These are phyloP conservation scores for Dothideomycetes sp. DNA, from an alignment of 2,329 filamentous ascomycete genomes.

Conservation along the genomic window DNA sequence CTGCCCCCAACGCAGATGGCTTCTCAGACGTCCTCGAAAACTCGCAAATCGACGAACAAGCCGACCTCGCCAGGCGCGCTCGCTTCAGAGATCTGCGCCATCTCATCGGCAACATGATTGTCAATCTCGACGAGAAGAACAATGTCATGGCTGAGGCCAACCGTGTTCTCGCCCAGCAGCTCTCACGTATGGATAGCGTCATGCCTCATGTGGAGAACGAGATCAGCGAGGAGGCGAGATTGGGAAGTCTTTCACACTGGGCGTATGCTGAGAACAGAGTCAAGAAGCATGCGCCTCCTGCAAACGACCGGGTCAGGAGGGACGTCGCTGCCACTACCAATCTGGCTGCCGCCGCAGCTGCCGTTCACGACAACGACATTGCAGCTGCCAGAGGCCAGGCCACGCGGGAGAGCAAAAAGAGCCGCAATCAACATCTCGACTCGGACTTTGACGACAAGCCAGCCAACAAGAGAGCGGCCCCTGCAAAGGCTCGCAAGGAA, in stretches of 20 bases:
- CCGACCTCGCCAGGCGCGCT: constrained; percentile 57
- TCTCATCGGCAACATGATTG: constrained; percentile 73
- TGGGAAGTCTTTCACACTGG: constrained; percentile 89
- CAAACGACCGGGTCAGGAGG: constrained; percentile 62
- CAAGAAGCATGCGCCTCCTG: constrained; percentile 41
- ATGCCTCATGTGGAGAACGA: constrained; percentile 80
- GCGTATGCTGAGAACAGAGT: constrained; percentile 74
- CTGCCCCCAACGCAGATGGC: constrained; percentile 10
- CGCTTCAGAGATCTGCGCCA: constrained; percentile 68
- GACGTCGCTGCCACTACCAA: constrained; percentile 69
- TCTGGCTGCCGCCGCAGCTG: constrained; percentile 56
- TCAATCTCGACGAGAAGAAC: constrained; percentile 93
- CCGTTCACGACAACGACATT: constrained; percentile 70
- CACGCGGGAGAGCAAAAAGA: constrained; percentile 60
- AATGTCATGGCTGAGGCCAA: constrained; percentile 91
- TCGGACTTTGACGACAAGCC: constrained; percentile 66
- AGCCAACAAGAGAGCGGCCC: constrained; percentile 47
- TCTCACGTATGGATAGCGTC: constrained; percentile 73
- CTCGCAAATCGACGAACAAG: constrained; percentile 20
- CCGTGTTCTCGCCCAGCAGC: constrained; percentile 75
- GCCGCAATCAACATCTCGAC: constrained; percentile 59
- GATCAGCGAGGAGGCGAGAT: constrained; percentile 87
- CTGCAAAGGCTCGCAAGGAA: constrained; percentile 54
- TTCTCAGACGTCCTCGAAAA: constrained; percentile 7
- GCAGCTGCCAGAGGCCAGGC: constrained; percentile 72